These are phyloP conservation scores for Cymbopogon flexuosus DNA, from an alignment of 202 grass and related monocot genomes.

Conservation along the genomic window DNA sequence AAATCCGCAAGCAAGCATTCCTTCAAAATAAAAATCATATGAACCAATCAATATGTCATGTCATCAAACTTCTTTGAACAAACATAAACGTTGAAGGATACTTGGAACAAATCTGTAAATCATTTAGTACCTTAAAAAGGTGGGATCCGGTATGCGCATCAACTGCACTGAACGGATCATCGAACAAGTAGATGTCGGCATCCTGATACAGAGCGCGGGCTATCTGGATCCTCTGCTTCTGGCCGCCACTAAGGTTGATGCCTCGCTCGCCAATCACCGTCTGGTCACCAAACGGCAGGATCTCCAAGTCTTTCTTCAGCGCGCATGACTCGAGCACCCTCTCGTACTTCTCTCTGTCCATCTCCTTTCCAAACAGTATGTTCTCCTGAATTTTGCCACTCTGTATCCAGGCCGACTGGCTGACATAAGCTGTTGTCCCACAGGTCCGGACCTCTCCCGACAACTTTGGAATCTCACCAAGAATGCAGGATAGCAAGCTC, in stretches of 20 bases:
- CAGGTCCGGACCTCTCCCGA: constrained; percentile 3
- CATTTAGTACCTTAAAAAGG: neutral
- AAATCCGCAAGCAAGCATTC: constrained; percentile 52
- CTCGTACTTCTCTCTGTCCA: neutral
- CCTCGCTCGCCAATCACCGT: constrained; percentile 16
- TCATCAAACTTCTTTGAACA: neutral
- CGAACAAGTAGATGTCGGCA: neutral
- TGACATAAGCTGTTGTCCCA: neutral
- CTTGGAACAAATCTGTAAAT: neutral
- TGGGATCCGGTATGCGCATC: constrained; percentile 19
- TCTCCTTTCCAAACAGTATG: constrained; percentile 18
- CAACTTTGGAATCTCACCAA: constrained; percentile 10
- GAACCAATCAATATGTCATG: neutral
- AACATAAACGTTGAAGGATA: neutral
- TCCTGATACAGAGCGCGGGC: constrained; percentile 17
- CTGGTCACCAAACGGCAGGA: constrained; percentile 1
- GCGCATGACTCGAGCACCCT: constrained; percentile 2
- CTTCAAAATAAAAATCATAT: constrained; percentile 23
- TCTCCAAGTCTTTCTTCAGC: constrained; percentile 8
- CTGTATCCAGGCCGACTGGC: constrained; percentile 12
- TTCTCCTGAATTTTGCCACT: constrained; percentile 15
- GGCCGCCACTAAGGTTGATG: constrained; percentile 8
- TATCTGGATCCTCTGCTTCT: constrained; percentile 16
- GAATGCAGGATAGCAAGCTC: neutral
- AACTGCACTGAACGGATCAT: constrained; percentile 11